Evolutionary conservation across 164 flowering plant genomes (phyloP), one percentile per base, ranked within the genome.

Genomic region (Magnolia sinica): DNA sequence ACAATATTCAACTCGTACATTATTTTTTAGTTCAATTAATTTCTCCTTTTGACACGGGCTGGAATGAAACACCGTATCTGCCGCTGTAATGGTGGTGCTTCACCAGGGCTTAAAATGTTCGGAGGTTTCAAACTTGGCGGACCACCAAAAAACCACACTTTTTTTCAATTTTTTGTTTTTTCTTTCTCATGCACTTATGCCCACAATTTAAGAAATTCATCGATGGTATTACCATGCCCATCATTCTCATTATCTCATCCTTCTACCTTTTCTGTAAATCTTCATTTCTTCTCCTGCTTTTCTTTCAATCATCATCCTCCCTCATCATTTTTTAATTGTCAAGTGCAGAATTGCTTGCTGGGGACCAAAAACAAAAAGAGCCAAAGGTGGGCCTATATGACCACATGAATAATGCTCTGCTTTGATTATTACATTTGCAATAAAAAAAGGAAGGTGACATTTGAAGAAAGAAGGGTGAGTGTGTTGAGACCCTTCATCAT

Each of bases 401-500:
- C 8, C 19, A 8, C 10, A 4, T 4, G 67, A 64, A 64, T 64
- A 64, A 64, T 64, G 23, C 67, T 22, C 29, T 64, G 23, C 67
- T 64, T 64, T 22, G 24, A 8, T 64, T 64, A 64, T 58, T 58
- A 64, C 19, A 22, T 64, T 19, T 64, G 22, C 67, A 64, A 19
- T 19, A 4, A 64, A 22, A 64, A 64, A 64, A 58, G 63, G 24
- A n/a, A 22, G 19, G 24, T 64, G 22, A 22, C 22, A 19, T n/a
- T 64, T 29, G 67, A 13, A 19, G 24, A 58, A 19, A 19, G 67
- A 8, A 64, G 22, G 23, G 8, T 19, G 24, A 22, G 8, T 19
- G 67, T 19, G 63, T n/a, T 64, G 67, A 64, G 67, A 64, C 67
- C 67, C 67, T 64, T n/a, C 22, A 64, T n/a, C 67, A 64, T 11